phyloP scores from a whole-genome alignment of 2,329 filamentous ascomycete genomes.

The Lecanicillium sp. region DNA sequence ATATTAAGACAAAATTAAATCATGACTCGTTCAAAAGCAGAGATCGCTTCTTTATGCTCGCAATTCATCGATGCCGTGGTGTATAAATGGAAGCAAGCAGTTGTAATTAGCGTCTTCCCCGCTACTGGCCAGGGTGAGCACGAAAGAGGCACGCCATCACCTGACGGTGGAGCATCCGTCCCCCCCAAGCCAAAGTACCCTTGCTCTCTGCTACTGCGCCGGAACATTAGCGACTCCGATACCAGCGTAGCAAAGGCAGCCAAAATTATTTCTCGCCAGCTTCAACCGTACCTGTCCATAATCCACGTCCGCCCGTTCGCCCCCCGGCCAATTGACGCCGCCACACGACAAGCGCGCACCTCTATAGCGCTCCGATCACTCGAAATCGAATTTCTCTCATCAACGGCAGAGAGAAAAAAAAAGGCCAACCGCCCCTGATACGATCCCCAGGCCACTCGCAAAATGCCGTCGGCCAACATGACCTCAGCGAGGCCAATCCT shows the following conservation, averaged over 20 bases:
- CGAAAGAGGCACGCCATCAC: slow-evolving; percentile 2
- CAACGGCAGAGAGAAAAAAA: too few relatives aligned
- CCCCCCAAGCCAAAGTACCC: slow-evolving; percentile 2
- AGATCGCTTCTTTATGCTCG: too few relatives aligned
- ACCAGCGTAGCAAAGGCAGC: background rate
- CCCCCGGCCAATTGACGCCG: background rate
- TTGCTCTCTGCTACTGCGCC: background rate
- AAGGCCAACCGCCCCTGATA: too few relatives aligned
- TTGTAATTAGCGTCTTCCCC: too few relatives aligned
- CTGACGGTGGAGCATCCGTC: slow-evolving; percentile 19
- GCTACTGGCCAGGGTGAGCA: too few relatives aligned
- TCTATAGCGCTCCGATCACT: background rate
- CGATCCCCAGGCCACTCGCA: too few relatives aligned
- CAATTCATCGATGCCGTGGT: too few relatives aligned
- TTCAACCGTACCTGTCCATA: too few relatives aligned
- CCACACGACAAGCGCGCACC: too few relatives aligned
- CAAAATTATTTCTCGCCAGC: slow-evolving; percentile 4
- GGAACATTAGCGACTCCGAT: slow-evolving; percentile 8
- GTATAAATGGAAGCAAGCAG: too few relatives aligned
- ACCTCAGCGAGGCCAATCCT: slow-evolving; percentile 6
- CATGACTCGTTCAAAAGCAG: background rate
- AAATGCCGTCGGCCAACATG: background rate
- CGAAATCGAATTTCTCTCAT: background rate
- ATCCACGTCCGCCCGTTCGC: too few relatives aligned
- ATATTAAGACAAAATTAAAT: background rate